Percentiles rank a stretch among this genome's conserved stretches.
phyloP scores from a whole-genome alignment of 2,329 filamentous ascomycete genomes.

The Allantophomopsis cytisporea region DNA sequence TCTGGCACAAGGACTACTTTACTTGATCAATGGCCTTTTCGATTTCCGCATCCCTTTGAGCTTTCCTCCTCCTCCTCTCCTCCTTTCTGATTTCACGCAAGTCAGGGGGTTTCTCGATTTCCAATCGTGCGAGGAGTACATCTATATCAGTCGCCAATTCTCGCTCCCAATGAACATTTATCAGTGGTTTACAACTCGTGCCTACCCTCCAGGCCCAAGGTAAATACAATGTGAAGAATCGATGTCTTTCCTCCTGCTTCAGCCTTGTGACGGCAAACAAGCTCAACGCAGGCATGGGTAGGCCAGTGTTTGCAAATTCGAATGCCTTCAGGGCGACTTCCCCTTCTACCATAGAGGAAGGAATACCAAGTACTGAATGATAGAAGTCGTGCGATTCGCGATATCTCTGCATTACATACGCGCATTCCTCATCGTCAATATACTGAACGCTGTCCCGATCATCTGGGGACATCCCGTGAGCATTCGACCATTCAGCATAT shows the following conservation, averaged over 20 bases:
- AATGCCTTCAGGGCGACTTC: conserved; percentile 97
- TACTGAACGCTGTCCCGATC: conserved; percentile 73
- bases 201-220: conserved; percentile 90
- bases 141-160: conserved; percentile 72
- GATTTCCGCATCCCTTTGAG: not conserved
- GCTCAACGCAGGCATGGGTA: conserved; percentile 90
- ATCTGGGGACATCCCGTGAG: conserved; percentile 86
- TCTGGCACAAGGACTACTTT: too few relatives aligned
- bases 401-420: conserved; percentile 97
- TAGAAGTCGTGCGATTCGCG: conserved; percentile 97
- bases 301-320: conserved; percentile 84
- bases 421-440: conserved; percentile 89
- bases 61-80: conserved; percentile 49
- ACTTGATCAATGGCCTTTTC: too few relatives aligned
- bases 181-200: conserved; percentile 59
- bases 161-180: conserved; percentile 98
- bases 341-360: conserved; percentile 76
- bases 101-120: conserved; percentile 82
- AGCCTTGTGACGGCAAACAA: conserved; percentile 56
- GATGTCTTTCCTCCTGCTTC: conserved; percentile 46
- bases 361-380: conserved; percentile 83
- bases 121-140: conserved; percentile 58
- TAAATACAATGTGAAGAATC: conserved; percentile 64
- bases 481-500: conserved; percentile 85
- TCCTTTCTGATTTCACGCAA: conserved; percentile 62